phyloP scores from a whole-genome alignment of 176 grass and related monocot genomes.

The Dactylis glomerata region DNA sequence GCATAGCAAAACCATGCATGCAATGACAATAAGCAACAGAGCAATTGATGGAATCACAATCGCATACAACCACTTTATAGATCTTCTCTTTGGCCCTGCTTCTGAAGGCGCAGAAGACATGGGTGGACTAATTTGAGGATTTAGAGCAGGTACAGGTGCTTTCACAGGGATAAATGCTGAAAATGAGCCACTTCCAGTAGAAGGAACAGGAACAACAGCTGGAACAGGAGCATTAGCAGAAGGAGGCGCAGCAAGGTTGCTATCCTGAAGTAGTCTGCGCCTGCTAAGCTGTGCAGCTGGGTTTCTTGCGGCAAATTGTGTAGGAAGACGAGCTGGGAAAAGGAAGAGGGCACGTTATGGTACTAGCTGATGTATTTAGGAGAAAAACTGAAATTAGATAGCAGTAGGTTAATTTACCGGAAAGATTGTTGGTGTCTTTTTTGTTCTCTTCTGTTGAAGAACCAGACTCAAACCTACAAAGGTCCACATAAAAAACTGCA shows the following conservation, averaged over 20 bases:
- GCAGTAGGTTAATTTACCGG: constrained; percentile 50
- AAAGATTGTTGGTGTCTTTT: constrained; percentile 50
- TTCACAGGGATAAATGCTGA: constrained; percentile 41
- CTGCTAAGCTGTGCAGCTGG: constrained; percentile 38
- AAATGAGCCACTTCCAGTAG: constrained; percentile 61
- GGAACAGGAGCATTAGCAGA: constrained; percentile 44
- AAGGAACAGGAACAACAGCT: constrained; percentile 48
- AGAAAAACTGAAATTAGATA: background rate
- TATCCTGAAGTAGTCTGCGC: constrained; percentile 70
- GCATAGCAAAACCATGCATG: constrained; percentile 54
- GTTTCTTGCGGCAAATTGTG: constrained; percentile 31
- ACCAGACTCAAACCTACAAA: constrained; percentile 39
- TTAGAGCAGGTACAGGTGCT: constrained; percentile 43
- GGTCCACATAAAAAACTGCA: constrained; percentile 33
- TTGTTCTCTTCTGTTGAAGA: constrained; percentile 42
- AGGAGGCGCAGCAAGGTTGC: constrained; percentile 63
- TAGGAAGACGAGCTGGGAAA: constrained; percentile 38
- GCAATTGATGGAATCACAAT: constrained; percentile 39
- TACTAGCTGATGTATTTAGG: constrained; percentile 14
- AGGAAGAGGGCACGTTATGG: constrained; percentile 17
- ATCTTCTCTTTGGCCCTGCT: constrained; percentile 21
- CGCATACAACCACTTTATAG: constrained; percentile 50
- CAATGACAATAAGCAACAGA: constrained; percentile 44
- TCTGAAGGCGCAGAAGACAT: background rate
- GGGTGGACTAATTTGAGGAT: constrained; percentile 28